Evolutionary conservation across 306 rosid genomes (phyloP).

Genomic region (Sicyos edulis): DNA sequence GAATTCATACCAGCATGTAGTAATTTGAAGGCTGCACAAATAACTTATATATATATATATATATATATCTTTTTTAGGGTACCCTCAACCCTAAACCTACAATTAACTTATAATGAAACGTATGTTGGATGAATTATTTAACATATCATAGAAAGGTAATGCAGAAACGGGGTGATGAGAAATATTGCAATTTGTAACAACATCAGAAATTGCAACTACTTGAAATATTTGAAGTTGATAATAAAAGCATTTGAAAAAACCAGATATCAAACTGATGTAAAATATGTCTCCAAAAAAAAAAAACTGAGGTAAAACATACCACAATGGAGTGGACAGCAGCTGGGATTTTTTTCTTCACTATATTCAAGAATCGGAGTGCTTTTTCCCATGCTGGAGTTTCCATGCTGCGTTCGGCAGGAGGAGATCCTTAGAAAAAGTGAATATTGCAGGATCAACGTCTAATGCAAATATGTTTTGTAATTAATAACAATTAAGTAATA

Average conservation of each 20-base stretch:
- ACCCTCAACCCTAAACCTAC: too few relatives aligned
- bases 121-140: not conserved
- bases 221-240: not conserved
- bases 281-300: too few relatives aligned
- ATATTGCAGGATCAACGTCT: conserved; percentile 90
- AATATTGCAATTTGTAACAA: not conserved
- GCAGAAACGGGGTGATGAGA: not conserved
- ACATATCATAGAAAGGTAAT: not conserved
- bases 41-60: too few relatives aligned
- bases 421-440: conserved; percentile 97
- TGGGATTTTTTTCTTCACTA: conserved; percentile 57
- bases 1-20: not conserved
- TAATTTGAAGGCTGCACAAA: not conserved
- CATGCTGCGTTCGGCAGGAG: conserved; percentile 99
- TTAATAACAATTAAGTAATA: conserved; percentile 23
- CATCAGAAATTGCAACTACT: not conserved
- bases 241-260: not conserved
- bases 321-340: conserved; percentile 92
- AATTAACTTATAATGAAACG: not conserved
- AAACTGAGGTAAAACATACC: conserved; percentile 42
- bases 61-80: too few relatives aligned
- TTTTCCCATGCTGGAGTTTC: conserved; percentile 86
- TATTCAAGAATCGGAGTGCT: conserved; percentile 61
- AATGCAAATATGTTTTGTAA: conserved; percentile 33
- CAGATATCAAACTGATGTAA: conserved; percentile 19